phyloP scores from a whole-genome alignment of 345 rosid genomes.

The Chamaenerion angustifolium region DNA sequence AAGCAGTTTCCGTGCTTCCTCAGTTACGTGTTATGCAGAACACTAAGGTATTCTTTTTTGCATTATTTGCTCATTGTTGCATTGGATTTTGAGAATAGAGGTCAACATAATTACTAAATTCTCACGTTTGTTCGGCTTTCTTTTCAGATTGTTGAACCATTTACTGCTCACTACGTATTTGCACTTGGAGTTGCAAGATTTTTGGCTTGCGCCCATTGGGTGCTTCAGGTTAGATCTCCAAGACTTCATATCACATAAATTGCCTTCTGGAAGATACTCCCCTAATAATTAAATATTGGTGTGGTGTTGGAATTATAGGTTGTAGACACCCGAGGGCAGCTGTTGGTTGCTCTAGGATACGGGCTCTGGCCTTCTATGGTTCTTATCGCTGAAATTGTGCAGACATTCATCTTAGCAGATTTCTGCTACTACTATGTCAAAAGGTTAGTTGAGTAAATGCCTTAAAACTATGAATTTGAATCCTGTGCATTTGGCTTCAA shows the following conservation, averaged over 20 bases:
- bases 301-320: background rate
- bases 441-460: background rate
- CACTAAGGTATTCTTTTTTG: slow-evolving; percentile 39
- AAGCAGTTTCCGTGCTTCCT: slow-evolving; percentile 83
- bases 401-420: slow-evolving; percentile 4
- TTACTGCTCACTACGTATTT: slow-evolving; percentile 98
- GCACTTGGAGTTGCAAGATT: slow-evolving; percentile 97
- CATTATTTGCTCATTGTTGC: background rate
- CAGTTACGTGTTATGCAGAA: slow-evolving; percentile 92
- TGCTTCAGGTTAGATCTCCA: slow-evolving; percentile 62
- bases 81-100: background rate
- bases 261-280: background rate
- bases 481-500: background rate
- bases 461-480: background rate
- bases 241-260: background rate
- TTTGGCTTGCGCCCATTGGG: slow-evolving; percentile 99
- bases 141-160: slow-evolving; percentile 92
- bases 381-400: background rate
- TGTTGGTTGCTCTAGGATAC: slow-evolving; percentile 2
- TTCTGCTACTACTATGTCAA: slow-evolving; percentile 3
- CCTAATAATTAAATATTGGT: background rate
- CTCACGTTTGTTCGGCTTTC: background rate
- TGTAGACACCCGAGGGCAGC: slow-evolving; percentile 1
- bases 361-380: slow-evolving; percentile 5
- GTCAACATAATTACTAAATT: too few relatives aligned